Evolutionary conservation across 164 flowering plant species (phyloP).

Genomic region (Magnolia changhungtana): DNA sequence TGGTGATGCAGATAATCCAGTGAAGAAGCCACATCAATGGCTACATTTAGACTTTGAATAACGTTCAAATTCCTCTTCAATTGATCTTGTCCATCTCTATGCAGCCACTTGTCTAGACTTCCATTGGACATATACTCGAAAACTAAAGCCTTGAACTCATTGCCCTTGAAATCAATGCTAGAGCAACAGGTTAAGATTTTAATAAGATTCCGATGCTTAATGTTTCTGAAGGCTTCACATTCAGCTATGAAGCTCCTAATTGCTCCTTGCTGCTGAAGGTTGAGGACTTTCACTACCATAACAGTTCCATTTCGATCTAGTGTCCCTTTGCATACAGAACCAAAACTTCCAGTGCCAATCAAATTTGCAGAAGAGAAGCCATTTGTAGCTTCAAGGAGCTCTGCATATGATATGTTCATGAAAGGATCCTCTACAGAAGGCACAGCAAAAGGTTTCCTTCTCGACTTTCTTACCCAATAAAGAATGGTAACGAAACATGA

Average conservation of each 20-base stretch:
- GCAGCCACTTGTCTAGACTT: slow-evolving; percentile 26
- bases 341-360: slow-evolving; percentile 1
- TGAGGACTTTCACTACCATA: neutral
- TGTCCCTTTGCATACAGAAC: neutral
- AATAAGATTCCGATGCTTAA: neutral
- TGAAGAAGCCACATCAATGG: slow-evolving; percentile 31
- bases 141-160: slow-evolving; percentile 23
- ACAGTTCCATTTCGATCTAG: neutral
- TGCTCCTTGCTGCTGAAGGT: neutral
- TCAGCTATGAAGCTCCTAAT: neutral
- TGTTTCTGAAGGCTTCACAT: slow-evolving; percentile 1
- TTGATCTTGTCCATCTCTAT: neutral
- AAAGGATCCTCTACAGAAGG: neutral
- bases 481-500: neutral
- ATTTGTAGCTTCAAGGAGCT: neutral
- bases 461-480: neutral
- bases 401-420: neutral
- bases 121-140: slow-evolving; percentile 27
- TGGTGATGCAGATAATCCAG: slow-evolving; percentile 30
- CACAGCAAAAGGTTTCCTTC: neutral
- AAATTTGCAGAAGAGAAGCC: neutral
- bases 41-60: slow-evolving; percentile 23
- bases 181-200: neutral
- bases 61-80: slow-evolving; percentile 14
- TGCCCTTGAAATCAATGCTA: neutral